These are phyloP conservation scores for Hypoxylon sp. DNA, from an alignment of 2,329 filamentous ascomycete genomes.

Conservation along the genomic window DNA sequence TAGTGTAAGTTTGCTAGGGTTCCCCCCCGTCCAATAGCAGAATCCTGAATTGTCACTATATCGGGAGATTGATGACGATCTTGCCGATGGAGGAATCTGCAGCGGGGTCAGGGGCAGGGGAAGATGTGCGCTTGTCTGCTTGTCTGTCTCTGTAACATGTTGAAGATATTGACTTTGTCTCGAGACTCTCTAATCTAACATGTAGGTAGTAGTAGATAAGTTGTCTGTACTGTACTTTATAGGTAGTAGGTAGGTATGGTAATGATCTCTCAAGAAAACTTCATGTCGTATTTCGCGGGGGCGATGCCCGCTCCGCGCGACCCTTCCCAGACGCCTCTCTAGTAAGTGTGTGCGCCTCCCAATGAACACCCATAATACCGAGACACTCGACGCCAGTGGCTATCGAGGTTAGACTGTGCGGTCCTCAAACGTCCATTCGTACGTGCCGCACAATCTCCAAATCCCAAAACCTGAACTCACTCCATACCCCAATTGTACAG, in stretches of 20 bases:
- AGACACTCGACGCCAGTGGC: slow-evolving; percentile 12
- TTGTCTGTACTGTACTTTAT: slow-evolving; percentile 6
- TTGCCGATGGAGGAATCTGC: not conserved
- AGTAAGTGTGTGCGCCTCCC: slow-evolving; percentile 6
- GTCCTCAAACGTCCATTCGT: slow-evolving; percentile 1
- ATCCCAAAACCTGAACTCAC: not conserved
- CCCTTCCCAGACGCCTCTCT: slow-evolving; percentile 13
- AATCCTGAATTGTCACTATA: not conserved
- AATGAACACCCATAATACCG: slow-evolving; percentile 25
- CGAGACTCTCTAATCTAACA: slow-evolving; percentile 30
- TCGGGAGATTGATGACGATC: not conserved
- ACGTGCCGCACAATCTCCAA: not conserved
- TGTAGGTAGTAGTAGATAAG: not conserved
- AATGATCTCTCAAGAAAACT: slow-evolving; percentile 12
- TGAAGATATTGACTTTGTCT: slow-evolving; percentile 14
- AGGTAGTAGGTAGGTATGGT: slow-evolving; percentile 10
- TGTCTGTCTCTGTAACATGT: not conserved
- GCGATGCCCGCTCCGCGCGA: slow-evolving; percentile 15
- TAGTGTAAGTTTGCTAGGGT: not conserved
- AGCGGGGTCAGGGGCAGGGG: too few species aligned
- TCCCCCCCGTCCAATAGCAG: not conserved
- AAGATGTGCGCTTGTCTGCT: not conserved
- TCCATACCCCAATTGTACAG: slow-evolving; percentile 18
- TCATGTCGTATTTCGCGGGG: slow-evolving; percentile 15
- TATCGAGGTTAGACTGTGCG: slow-evolving; percentile 12